These are phyloP conservation scores for Conticribra weissflogii DNA, from an alignment of 108 stramenopile species.

Conservation along the genomic window DNA sequence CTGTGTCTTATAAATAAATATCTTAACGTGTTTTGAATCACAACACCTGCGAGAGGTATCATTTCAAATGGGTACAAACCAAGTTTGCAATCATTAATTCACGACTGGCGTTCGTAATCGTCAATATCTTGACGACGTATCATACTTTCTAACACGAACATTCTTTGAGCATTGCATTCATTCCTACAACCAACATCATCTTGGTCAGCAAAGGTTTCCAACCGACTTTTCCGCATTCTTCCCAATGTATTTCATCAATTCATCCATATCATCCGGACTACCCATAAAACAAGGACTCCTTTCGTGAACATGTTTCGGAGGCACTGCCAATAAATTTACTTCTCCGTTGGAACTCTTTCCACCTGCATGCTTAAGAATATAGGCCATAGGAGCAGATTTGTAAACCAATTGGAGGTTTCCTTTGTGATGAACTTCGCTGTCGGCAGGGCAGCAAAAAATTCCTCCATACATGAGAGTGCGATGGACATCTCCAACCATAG, in stretches of 20 bases:
- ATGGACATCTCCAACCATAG: constrained; percentile 99
- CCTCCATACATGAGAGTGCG: constrained; percentile 98
- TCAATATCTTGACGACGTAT: too few species aligned
- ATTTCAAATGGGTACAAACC: too few species aligned
- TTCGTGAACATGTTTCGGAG: constrained; percentile 77
- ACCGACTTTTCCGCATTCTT: background rate
- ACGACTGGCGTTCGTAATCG: too few species aligned
- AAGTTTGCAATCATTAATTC: too few species aligned
- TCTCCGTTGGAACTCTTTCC: constrained; percentile 72
- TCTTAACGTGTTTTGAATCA: too few species aligned
- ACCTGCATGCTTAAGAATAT: constrained; percentile 93
- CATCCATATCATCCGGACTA: constrained; percentile 79
- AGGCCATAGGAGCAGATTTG: constrained; percentile 95
- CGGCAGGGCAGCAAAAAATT: constrained; percentile 95
- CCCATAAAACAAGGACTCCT: constrained; percentile 87
- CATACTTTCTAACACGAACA: too few species aligned
- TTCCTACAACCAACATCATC: too few species aligned
- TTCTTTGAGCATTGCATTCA: too few species aligned
- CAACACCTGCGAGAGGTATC: too few species aligned
- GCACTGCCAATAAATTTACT: constrained; percentile 56
- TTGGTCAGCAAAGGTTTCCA: too few species aligned
- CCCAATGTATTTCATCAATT: constrained; percentile 66
- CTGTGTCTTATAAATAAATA: background rate
- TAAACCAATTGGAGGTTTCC: constrained; percentile 90
- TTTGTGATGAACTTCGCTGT: constrained; percentile 68